Base-by-base conservation (phyloP, 129 eudicot genomes). In the Ambrosia artemisiifolia region DNA sequence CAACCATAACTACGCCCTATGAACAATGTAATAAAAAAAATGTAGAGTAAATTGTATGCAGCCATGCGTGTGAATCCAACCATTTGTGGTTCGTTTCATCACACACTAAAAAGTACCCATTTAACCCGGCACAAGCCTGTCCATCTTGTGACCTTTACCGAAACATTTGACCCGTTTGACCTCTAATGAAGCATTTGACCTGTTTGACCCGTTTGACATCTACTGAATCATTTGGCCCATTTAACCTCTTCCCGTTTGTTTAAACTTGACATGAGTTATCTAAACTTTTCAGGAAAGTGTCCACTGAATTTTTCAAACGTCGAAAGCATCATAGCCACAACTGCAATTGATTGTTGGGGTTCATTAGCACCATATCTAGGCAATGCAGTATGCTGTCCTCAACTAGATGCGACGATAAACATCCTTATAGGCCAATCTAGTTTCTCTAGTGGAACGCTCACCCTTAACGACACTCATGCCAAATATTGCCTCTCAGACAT, bases 321-420 rank as follows among this genome's bases (percentile, higher is more conserved):
- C 16, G 80, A 70, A 73, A 74, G 44, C 34, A 17, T 84, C 33
- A 59, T 89, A 71, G 75, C 73, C 10, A 80, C 76, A 57, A 82
- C 96, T 12, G 83, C 96, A 10, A 65, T 81, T 60, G 96, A 89
- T 64, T 89, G 96, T 72, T 83, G 91, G 85, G 74, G 82, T 63
- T 51, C 87, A 2, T 63, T 89, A 70, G 96, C 92, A 1, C 87
- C 91, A 64, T 84, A 76, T 73, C 77, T 89, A 36, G 96, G 87
- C 16, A 89, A 84, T 75, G 87, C 69, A 18, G 85, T 82, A 16
- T 89, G 96, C 53, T 89, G 96, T 70, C 96, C 96, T 62, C 96
- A 89, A 66, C 73, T 81, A 33, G 83, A 84, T 34, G 87, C 96
- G 76, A 60, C 80, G 7, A 56, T 86, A 33, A 72, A 40, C 42